Evolutionary conservation across 2,329 filamentous ascomycete species (phyloP).

Genomic region (Neonectria ditissima): DNA sequence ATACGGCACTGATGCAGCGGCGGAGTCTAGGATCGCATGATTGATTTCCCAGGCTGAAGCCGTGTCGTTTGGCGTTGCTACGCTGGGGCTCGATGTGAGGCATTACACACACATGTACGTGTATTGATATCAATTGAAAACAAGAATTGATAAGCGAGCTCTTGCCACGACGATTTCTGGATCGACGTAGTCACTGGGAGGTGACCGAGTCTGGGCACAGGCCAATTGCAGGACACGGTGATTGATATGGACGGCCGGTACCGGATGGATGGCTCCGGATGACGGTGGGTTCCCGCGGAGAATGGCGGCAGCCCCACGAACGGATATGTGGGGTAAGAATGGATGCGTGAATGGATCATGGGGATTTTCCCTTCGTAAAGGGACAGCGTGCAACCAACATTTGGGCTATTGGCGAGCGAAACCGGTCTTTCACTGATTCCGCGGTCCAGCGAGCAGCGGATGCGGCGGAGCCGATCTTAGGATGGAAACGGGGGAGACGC

Average conservation of each 20-base stretch:
- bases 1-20: conserved; percentile 3
- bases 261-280: not conserved
- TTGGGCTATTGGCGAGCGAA: not conserved
- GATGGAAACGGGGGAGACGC: conserved; percentile 19
- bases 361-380: not conserved
- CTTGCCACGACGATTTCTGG: not conserved
- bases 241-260: conserved; percentile 4
- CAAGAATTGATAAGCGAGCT: not conserved
- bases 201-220: not conserved
- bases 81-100: not conserved
- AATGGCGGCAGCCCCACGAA: not conserved
- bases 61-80: conserved; percentile 2
- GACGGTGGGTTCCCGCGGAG: not conserved
- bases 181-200: not conserved
- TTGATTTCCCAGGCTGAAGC: conserved; percentile 6
- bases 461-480: conserved; percentile 4
- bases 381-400: not conserved
- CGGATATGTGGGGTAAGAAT: not conserved
- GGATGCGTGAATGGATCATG: not conserved
- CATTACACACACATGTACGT: conserved; percentile 7
- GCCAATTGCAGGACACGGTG: not conserved
- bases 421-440: not conserved
- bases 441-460: not conserved
- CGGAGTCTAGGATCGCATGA: conserved; percentile 15
- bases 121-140: conserved; percentile 9